Conservation (phyloP, 441 rosid species). For the Gossypium davidsonii region DNA sequence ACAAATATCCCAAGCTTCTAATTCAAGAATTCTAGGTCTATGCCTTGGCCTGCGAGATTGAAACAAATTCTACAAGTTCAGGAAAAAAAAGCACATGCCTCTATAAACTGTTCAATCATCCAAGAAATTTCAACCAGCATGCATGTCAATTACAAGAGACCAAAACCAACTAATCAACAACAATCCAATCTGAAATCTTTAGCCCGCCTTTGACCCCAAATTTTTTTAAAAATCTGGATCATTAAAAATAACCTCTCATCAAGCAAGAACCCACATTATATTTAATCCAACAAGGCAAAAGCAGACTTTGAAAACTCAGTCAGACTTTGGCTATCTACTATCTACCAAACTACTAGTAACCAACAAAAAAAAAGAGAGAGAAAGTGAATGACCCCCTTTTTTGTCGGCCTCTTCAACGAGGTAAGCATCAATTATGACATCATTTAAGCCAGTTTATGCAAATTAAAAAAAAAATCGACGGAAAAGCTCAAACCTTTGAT, state of each 20-base stretch:
- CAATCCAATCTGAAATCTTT: not conserved
- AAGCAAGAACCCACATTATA: constrained; percentile 10
- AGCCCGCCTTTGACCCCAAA: constrained; percentile 16
- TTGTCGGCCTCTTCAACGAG: constrained; percentile 24
- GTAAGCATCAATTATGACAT: constrained; percentile 9
- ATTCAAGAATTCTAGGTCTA: not conserved
- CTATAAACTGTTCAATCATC: not conserved
- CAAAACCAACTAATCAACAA: constrained; percentile 11
- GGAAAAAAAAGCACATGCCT: not conserved
- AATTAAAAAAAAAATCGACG: not conserved
- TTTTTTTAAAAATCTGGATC: not conserved
- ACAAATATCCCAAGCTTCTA: constrained; percentile 13
- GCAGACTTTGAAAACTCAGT: constrained; percentile 1
- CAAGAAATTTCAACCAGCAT: not conserved
- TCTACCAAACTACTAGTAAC: not conserved
- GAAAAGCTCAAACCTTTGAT: not conserved
- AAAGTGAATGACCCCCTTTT: constrained; percentile 1
- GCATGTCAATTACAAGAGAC: not conserved
- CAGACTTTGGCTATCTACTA: not conserved
- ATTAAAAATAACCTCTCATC: constrained; percentile 9
- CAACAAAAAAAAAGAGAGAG: not conserved
- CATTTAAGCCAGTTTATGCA: not conserved
- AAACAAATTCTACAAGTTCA: constrained; percentile 12
- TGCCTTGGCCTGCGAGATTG: not conserved
- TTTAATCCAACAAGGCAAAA: constrained; percentile 11